Percentiles rank a stretch among this genome's conserved stretches.
Evolutionary conservation across 2,329 filamentous ascomycete genomes (phyloP).

Genomic region (Aspergillus cejpii): DNA sequence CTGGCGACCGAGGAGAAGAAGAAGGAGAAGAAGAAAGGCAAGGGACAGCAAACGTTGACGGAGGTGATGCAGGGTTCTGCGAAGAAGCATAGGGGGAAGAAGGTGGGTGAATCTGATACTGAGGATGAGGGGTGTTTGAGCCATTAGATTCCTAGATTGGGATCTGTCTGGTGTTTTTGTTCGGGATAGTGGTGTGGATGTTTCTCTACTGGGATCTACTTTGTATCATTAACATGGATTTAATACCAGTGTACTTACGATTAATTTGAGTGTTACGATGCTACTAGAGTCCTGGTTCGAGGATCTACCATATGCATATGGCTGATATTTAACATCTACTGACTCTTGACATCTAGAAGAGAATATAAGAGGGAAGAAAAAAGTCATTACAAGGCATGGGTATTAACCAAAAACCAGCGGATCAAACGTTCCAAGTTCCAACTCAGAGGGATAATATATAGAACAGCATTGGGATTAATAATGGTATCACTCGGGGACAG

Average conservation of each 20-base stretch:
- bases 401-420: too few relatives aligned
- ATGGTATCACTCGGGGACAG: slow-evolving; percentile 13
- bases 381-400: neutral
- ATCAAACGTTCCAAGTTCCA: neutral
- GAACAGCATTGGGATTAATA: slow-evolving; percentile 4
- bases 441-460: slow-evolving; percentile 5
- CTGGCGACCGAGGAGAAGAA: slow-evolving; percentile 52
- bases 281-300: too few relatives aligned
- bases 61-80: slow-evolving; percentile 29
- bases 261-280: too few relatives aligned
- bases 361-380: neutral
- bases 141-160: too few relatives aligned
- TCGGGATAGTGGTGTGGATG: too few relatives aligned
- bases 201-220: too few relatives aligned
- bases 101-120: neutral
- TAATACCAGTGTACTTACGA: too few relatives aligned
- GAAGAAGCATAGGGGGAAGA: slow-evolving; percentile 12
- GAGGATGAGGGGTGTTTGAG: slow-evolving; percentile 21
- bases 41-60: slow-evolving; percentile 31
- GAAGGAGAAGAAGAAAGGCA: slow-evolving; percentile 38
- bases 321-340: too few relatives aligned
- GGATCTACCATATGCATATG: too few relatives aligned
- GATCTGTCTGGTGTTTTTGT: too few relatives aligned
- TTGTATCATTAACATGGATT: too few relatives aligned
- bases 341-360: too few relatives aligned